Evolutionary conservation across 148 eudicot species (phyloP).

Genomic region (Vaccinium corymbosum): DNA sequence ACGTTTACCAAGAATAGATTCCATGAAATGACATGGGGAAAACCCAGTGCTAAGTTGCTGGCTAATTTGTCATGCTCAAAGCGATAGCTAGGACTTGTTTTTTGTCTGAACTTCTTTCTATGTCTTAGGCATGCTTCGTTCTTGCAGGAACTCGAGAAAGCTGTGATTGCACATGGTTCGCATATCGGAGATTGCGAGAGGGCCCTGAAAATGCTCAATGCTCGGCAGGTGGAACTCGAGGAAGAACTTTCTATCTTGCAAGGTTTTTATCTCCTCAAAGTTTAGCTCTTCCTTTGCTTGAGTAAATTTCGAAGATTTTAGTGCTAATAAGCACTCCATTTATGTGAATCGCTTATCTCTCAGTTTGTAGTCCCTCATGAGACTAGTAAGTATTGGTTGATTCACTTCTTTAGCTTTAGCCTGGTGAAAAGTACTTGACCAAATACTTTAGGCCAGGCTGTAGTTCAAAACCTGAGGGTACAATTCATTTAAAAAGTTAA

Average conservation of each 20-base stretch:
- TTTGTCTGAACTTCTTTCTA: background rate
- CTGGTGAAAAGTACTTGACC: background rate
- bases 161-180: conserved; percentile 13
- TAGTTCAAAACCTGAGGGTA: background rate
- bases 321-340: background rate
- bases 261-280: conserved; percentile 33
- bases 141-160: conserved; percentile 43
- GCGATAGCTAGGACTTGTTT: background rate
- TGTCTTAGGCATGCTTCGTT: conserved; percentile 9
- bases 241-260: conserved; percentile 28
- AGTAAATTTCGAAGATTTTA: background rate
- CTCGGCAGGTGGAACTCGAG: conserved; percentile 6
- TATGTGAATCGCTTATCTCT: background rate
- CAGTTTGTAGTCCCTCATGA: background rate
- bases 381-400: background rate
- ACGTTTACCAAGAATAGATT: background rate
- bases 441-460: background rate
- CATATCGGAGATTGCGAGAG: conserved; percentile 21
- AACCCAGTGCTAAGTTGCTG: background rate
- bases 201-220: conserved; percentile 13
- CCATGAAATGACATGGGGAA: background rate
- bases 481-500: background rate
- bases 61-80: background rate
- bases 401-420: background rate
- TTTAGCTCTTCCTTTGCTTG: background rate